A percentile compares a stretch with the other conserved stretches of the same genome.
Evolutionary conservation across 2,329 filamentous ascomycete species (phyloP).

Genomic region (Helotiales sp.): DNA sequence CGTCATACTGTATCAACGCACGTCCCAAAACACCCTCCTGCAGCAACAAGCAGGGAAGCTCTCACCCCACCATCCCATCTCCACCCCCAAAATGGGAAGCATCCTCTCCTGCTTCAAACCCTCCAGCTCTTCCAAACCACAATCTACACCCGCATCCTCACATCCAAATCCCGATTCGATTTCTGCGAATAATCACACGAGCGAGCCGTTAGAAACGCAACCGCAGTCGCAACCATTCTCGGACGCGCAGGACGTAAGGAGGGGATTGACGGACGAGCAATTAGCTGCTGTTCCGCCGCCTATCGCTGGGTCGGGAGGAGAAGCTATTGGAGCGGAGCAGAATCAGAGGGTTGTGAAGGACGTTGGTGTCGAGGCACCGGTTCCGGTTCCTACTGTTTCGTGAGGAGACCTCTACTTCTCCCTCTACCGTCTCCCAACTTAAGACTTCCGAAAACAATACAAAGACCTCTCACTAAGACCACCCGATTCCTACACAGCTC

Average conservation of each 20-base stretch:
- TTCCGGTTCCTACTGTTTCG: conserved; percentile 14
- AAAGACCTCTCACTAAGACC: no score
- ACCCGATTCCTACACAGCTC: background rate
- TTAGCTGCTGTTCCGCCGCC: conserved; percentile 15
- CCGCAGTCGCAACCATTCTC: conserved; percentile 16
- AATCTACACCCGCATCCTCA: no score
- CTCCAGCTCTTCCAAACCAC: conserved; percentile 1
- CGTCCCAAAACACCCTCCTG: background rate
- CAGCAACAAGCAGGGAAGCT: background rate
- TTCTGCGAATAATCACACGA: no score
- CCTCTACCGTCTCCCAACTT: no score
- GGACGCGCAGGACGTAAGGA: conserved; percentile 9
- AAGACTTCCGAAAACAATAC: no score
- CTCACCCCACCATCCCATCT: conserved; percentile 8
- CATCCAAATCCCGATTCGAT: no score
- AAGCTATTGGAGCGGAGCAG: conserved; percentile 6
- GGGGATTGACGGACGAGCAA: conserved; percentile 22
- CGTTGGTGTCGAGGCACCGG: conserved; percentile 16
- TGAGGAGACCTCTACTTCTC: conserved; percentile 14
- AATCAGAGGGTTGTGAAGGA: conserved; percentile 3
- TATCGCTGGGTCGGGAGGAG: background rate
- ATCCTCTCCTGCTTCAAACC: conserved; percentile 19
- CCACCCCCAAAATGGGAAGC: conserved; percentile 21
- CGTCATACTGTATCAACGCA: conserved; percentile 1
- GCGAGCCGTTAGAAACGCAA: no score